A percentile compares a stretch with the other conserved stretches of the same genome.
Conservation (phyloP, 2,329 filamentous ascomycete genomes). For the Drechslerella dactyloides region DNA sequence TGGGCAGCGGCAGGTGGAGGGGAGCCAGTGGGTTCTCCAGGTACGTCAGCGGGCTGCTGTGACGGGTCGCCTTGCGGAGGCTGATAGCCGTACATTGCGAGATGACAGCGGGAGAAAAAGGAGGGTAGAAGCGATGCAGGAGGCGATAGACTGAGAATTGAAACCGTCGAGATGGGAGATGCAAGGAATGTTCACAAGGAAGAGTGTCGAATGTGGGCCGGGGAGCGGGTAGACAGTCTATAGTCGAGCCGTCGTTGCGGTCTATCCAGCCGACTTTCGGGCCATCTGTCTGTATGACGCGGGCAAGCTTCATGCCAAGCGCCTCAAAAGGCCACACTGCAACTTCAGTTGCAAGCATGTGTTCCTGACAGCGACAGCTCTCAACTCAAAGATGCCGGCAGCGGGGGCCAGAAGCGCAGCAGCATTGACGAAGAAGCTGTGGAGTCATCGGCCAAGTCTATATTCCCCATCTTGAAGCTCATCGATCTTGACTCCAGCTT, state of each 20-base stretch:
- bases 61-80: slow-evolving; percentile 59
- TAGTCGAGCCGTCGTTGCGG: background rate
- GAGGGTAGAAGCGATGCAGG: slow-evolving; percentile 15
- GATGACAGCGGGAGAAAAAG: slow-evolving; percentile 9
- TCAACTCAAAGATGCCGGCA: slow-evolving; percentile 14
- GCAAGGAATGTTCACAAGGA: background rate
- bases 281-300: slow-evolving; percentile 48
- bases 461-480: no score
- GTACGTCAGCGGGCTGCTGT: slow-evolving; percentile 57
- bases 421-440: no score
- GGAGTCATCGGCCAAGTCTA: background rate
- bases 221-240: background rate
- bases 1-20: slow-evolving; percentile 41
- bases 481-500: background rate
- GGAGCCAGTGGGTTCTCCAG: slow-evolving; percentile 60
- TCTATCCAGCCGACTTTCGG: slow-evolving; percentile 7
- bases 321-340: slow-evolving; percentile 47
- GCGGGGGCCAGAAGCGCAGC: background rate
- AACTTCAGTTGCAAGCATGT: slow-evolving; percentile 15
- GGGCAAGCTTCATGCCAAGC: slow-evolving; percentile 42
- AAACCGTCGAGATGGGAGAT: background rate
- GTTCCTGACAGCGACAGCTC: background rate
- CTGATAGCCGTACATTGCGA: slow-evolving; percentile 60
- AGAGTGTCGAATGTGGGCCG: slow-evolving; percentile 1
- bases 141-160: slow-evolving; percentile 15